phyloP scores from a whole-genome alignment of 345 rosid species.

The Boechera divaricarpa region DNA sequence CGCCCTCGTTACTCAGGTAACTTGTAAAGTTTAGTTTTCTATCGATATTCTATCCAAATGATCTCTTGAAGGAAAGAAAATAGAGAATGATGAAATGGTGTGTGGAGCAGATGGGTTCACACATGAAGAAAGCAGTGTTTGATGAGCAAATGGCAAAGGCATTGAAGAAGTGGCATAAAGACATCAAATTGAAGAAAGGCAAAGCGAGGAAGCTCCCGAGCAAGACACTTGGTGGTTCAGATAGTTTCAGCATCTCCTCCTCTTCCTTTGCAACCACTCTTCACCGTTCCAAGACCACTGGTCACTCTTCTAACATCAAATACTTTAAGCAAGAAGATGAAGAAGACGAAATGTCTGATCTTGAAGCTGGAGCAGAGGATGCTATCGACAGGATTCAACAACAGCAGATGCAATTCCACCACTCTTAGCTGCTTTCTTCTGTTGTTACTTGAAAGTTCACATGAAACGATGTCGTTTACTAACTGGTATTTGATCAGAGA shows the following conservation, averaged over 20 bases:
- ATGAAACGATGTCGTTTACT: background rate
- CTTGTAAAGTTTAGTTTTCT: background rate
- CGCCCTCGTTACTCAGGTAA: conserved; percentile 93
- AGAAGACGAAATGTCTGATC: conserved; percentile 54
- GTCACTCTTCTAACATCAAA: conserved; percentile 61
- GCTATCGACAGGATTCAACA: conserved; percentile 13
- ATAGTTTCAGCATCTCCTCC: conserved; percentile 39
- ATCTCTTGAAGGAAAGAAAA: background rate
- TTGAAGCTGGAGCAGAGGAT: conserved; percentile 50
- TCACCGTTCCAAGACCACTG: conserved; percentile 80
- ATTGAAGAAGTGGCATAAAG: conserved; percentile 89
- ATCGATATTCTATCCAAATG: background rate
- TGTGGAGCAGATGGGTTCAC: conserved; percentile 65
- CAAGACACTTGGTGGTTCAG: conserved; percentile 54
- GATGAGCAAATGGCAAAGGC: conserved; percentile 94
- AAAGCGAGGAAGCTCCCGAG: conserved; percentile 48
- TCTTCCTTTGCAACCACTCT: conserved; percentile 49
- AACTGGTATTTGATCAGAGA: background rate
- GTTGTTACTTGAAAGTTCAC: background rate
- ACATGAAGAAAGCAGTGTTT: conserved; percentile 87
- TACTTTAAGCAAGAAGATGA: conserved; percentile 46
- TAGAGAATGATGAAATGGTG: background rate
- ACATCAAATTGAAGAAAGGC: conserved; percentile 65
- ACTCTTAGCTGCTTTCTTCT: conserved; percentile 17
- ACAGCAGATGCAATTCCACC: background rate